Evolutionary conservation across 306 rosid species (phyloP).

Genomic region (Pueraria montana): DNA sequence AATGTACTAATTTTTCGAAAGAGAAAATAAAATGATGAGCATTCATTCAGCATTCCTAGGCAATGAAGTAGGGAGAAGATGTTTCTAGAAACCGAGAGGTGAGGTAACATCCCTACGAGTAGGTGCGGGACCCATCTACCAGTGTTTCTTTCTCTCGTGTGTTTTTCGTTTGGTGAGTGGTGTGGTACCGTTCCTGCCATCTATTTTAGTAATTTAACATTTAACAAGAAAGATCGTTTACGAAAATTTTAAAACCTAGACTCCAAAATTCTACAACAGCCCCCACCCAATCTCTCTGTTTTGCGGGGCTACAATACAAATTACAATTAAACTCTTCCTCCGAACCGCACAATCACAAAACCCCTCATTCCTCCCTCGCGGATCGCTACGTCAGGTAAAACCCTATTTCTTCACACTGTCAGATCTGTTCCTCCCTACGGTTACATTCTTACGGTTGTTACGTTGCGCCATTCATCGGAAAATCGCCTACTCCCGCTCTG

Average conservation of each 20-base stretch:
- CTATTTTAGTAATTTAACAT: background rate
- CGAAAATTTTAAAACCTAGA: background rate
- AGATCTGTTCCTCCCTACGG: background rate
- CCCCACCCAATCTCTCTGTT: background rate
- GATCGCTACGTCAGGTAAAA: background rate
- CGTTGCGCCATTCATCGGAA: background rate
- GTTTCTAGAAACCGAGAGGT: constrained; percentile 60
- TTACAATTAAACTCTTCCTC: background rate
- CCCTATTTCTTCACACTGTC: background rate
- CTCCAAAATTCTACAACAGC: too few relatives aligned
- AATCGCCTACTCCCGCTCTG: background rate
- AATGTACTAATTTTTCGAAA: too few relatives aligned
- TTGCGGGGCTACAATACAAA: background rate
- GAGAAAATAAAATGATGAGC: too few relatives aligned
- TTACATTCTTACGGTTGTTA: background rate
- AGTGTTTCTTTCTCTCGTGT: background rate
- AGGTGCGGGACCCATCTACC: constrained; percentile 21
- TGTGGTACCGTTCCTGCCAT: too few relatives aligned
- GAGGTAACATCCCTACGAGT: too few relatives aligned
- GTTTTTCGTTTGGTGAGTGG: background rate
- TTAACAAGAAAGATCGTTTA: background rate
- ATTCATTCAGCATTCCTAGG: too few relatives aligned
- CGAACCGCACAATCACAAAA: background rate
- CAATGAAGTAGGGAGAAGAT: constrained; percentile 34
- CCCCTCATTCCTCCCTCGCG: background rate